phyloP scores from a whole-genome alignment of 805 yeast species.

The Wickerhamiella allomyrinae region DNA sequence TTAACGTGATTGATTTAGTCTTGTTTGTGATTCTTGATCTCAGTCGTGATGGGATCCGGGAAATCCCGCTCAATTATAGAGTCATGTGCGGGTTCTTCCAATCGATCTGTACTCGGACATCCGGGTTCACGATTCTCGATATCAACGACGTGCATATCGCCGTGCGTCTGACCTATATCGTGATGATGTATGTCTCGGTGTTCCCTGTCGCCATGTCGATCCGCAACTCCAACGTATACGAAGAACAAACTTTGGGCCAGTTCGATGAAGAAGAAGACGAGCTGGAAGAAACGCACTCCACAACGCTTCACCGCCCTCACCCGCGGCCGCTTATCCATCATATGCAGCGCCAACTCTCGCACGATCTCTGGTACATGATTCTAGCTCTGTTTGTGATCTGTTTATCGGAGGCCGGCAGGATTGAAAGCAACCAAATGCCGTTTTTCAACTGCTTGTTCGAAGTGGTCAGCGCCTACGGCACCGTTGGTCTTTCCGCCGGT shows the following conservation, averaged over 20 bases:
- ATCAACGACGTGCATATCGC: slow-evolving; percentile 69
- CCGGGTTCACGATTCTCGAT: slow-evolving; percentile 70
- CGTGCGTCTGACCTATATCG: slow-evolving; percentile 80
- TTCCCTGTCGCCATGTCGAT: slow-evolving; percentile 92
- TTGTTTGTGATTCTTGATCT: slow-evolving; percentile 70
- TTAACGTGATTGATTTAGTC: slow-evolving; percentile 67
- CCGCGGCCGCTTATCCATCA: slow-evolving; percentile 31
- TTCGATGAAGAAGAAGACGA: slow-evolving; percentile 29
- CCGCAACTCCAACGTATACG: slow-evolving; percentile 93
- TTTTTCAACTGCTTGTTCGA: slow-evolving; percentile 65
- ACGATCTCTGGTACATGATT: slow-evolving; percentile 88
- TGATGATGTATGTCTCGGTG: slow-evolving; percentile 98
- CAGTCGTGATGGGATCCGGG: slow-evolving; percentile 29
- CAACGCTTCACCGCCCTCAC: not conserved
- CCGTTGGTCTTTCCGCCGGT: slow-evolving; percentile 86
- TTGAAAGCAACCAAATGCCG: slow-evolving; percentile 20
- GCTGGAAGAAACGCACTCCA: slow-evolving; percentile 10
- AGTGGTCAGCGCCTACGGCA: slow-evolving; percentile 88
- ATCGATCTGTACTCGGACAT: slow-evolving; percentile 86
- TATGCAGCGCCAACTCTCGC: slow-evolving; percentile 79
- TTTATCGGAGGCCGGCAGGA: slow-evolving; percentile 63
- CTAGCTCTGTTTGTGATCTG: slow-evolving; percentile 76
- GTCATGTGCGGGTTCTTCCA: slow-evolving; percentile 77
- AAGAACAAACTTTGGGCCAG: slow-evolving; percentile 93
- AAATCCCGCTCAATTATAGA: slow-evolving; percentile 50